phyloP scores from a whole-genome alignment of 306 rosid genomes.

The apple (Malus domestica) region ASM211411v1 NC_041801.1:19008001-19008500 shows the following conservation, averaged over 20 bases:
- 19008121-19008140: conserved; percentile 15
- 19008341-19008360: conserved; percentile 71
- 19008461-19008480: conserved; percentile 33
- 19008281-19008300: conserved; percentile 39
- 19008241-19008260: conserved; percentile 46
- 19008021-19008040: conserved; percentile 18
- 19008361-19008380: conserved; percentile 44
- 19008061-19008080: conserved; percentile 18
- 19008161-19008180: conserved; percentile 16
- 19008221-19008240: conserved; percentile 59
- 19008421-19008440: conserved; percentile 65
- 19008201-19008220: conserved; percentile 53
- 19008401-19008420: conserved; percentile 31
- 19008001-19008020: conserved; percentile 26
- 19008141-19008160: conserved; percentile 15
- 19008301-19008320: conserved; percentile 42
- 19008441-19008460: conserved; percentile 55
- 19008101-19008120: conserved; percentile 24
- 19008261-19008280: conserved; percentile 30
- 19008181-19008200: conserved; percentile 29
- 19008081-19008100: conserved; percentile 20
- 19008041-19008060: conserved; percentile 6
- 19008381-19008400: conserved; percentile 21
- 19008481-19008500: conserved; percentile 17
- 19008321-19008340: conserved; percentile 40